phyloP scores from a whole-genome alignment of 495 filamentous ascomycete genomes.

The Pyronema domesticum region DNA sequence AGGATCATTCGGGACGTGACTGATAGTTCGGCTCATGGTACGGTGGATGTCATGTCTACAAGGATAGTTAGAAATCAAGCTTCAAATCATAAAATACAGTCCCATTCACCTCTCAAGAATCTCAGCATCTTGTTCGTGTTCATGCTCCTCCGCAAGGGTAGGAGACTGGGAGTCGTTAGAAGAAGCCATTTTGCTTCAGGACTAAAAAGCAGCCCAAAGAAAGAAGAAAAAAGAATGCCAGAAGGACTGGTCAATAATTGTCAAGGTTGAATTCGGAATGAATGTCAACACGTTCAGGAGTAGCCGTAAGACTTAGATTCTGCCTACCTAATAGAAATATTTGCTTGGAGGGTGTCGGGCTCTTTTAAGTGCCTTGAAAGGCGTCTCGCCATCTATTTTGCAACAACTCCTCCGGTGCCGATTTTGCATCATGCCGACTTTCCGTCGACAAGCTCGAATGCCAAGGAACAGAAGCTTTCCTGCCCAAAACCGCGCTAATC shows the following conservation, averaged over 20 bases:
- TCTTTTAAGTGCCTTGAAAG: not conserved
- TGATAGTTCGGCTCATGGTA: slow-evolving; percentile 1
- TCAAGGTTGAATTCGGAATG: not conserved
- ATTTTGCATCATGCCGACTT: too few species aligned
- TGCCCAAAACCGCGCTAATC: too few species aligned
- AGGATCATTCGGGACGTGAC: slow-evolving; percentile 4
- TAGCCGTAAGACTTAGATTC: not conserved
- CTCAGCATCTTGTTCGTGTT: not conserved
- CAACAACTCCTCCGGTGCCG: too few species aligned
- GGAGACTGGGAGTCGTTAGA: not conserved
- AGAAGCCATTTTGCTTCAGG: not conserved
- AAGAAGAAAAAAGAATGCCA: not conserved
- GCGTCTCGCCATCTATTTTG: not conserved
- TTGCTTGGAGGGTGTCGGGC: not conserved
- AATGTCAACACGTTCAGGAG: not conserved
- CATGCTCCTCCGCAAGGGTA: not conserved
- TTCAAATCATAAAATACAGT: not conserved
- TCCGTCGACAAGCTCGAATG: too few species aligned
- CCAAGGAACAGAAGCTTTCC: too few species aligned
- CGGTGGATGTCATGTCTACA: slow-evolving; percentile 2
- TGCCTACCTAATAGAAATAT: not conserved
- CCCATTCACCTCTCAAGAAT: not conserved
- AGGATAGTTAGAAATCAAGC: not conserved
- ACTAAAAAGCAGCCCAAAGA: not conserved
- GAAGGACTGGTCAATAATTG: not conserved